These are phyloP conservation scores for Podaxis carcinomalis DNA, from an alignment of 768 basidiomycete species.

Conservation along the genomic window DNA sequence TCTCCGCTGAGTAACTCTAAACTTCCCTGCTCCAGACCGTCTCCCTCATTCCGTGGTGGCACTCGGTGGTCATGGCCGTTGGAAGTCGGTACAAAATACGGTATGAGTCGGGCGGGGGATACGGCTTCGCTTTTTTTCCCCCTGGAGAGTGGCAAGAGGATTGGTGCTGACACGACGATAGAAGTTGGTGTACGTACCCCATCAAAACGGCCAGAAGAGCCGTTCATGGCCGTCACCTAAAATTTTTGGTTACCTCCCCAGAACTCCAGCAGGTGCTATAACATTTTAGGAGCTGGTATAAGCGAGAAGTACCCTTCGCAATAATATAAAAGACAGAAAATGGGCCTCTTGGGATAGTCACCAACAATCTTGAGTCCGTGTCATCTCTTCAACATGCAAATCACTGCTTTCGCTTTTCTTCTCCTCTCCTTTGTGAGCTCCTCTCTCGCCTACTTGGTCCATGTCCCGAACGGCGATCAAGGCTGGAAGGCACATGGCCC, in stretches of 20 bases:
- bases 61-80: no score
- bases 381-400: neutral
- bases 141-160: neutral
- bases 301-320: neutral
- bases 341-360: neutral
- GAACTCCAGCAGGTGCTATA: neutral
- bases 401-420: neutral
- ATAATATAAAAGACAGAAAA: neutral
- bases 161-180: neutral
- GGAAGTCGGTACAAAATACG: no score
- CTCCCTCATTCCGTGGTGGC: no score
- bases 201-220: neutral
- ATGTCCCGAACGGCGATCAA: constrained; percentile 3
- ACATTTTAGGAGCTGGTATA: neutral
- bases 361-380: neutral
- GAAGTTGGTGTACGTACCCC: neutral
- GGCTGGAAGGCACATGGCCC: constrained; percentile 2
- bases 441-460: constrained; percentile 8
- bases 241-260: neutral
- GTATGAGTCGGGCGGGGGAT: no score
- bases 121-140: no score
- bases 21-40: no score
- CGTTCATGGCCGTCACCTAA: neutral
- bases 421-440: constrained; percentile 4
- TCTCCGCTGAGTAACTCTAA: no score